phyloP scores from a whole-genome alignment of 345 rosid species.

The Excoecaria cochinchinensis region DNA sequence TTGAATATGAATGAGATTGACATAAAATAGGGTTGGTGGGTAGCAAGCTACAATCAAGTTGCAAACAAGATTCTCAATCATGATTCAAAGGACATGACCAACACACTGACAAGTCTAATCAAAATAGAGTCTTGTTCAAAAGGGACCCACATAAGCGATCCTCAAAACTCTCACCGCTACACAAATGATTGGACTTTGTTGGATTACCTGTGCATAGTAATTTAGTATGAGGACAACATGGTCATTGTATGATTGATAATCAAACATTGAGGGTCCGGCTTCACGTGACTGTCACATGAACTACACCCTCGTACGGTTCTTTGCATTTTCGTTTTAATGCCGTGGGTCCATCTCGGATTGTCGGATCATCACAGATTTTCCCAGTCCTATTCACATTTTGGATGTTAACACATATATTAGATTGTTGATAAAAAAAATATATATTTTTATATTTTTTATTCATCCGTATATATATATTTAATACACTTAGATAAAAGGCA shows the following conservation, averaged over 20 bases:
- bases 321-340: background rate
- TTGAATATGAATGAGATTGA: background rate
- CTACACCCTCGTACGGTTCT: background rate
- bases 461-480: too few species aligned
- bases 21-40: slow-evolving; percentile 7
- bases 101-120: slow-evolving; percentile 22
- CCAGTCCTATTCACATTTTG: background rate
- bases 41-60: background rate
- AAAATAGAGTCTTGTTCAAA: background rate
- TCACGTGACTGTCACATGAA: slow-evolving; percentile 59
- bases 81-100: slow-evolving; percentile 11
- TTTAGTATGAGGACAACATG: background rate
- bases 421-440: background rate
- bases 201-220: background rate
- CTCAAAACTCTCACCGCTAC: background rate
- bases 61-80: slow-evolving; percentile 1
- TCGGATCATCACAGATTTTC: background rate
- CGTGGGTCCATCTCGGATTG: background rate
- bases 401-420: background rate
- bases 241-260: background rate
- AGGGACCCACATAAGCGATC: background rate
- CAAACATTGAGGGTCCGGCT: slow-evolving; percentile 5
- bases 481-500: too few species aligned
- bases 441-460: too few species aligned
- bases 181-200: slow-evolving; percentile 17